Evolutionary conservation across 2,329 filamentous ascomycete genomes (phyloP).

Genomic region (Pseudogymnoascus sp.): DNA sequence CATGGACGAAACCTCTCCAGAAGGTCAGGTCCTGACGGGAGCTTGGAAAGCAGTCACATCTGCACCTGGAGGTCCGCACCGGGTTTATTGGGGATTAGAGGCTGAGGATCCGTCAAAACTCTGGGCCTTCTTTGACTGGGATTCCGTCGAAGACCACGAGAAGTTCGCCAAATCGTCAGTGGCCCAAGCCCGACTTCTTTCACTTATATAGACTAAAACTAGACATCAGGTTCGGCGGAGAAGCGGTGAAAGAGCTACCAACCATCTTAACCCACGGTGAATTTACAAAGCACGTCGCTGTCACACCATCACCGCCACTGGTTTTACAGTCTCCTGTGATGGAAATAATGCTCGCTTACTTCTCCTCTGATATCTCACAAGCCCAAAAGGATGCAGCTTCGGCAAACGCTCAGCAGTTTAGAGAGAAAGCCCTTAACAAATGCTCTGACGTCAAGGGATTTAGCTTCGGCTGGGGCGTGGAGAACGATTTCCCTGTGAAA

Average conservation of each 20-base stretch:
- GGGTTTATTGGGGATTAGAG: constrained; percentile 21
- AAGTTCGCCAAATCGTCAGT: constrained; percentile 20
- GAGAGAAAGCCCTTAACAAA: constrained; percentile 8
- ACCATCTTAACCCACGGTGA: constrained; percentile 17
- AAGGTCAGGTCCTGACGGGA: constrained; percentile 16
- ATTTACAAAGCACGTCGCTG: constrained; percentile 21
- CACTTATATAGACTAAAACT: not conserved
- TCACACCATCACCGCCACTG: constrained; percentile 13
- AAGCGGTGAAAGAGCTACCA: constrained; percentile 19
- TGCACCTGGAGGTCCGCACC: constrained; percentile 18
- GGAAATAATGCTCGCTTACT: constrained; percentile 6
- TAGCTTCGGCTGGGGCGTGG: constrained; percentile 27
- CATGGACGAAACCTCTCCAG: constrained; percentile 18
- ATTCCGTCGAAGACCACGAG: constrained; percentile 22
- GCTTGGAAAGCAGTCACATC: constrained; percentile 16
- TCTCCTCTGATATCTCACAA: constrained; percentile 1
- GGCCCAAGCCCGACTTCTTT: not conserved
- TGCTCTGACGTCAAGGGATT: constrained; percentile 18
- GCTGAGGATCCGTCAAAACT: constrained; percentile 18
- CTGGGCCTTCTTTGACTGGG: constrained; percentile 26
- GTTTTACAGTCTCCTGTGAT: constrained; percentile 18
- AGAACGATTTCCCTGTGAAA: constrained; percentile 28
- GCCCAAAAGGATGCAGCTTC: not conserved
- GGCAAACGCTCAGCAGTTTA: not conserved
- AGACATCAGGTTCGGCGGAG: constrained; percentile 15